Conservation (phyloP, 1,284 basidiomycete species). For the Butyriboletus appendiculatus region DNA sequence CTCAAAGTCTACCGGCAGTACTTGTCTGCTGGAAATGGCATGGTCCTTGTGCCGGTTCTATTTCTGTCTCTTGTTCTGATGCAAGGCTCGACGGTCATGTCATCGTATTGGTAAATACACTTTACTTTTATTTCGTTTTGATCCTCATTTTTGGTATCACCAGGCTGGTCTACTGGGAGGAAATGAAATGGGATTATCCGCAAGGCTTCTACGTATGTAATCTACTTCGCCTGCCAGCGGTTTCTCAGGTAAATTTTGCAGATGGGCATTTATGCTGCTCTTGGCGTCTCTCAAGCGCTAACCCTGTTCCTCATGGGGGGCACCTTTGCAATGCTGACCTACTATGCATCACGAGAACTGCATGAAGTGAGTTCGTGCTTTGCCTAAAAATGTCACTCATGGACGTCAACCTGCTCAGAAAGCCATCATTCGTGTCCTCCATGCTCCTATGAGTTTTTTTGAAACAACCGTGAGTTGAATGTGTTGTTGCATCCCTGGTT, state of each 20-base stretch:
- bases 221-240: neutral
- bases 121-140: neutral
- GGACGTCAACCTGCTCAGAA: slow-evolving; percentile 27
- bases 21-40: slow-evolving; percentile 58
- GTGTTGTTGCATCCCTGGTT: neutral
- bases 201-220: slow-evolving; percentile 60
- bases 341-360: slow-evolving; percentile 54
- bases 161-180: slow-evolving; percentile 75
- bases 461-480: slow-evolving; percentile 70
- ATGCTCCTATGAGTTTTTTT: slow-evolving; percentile 86
- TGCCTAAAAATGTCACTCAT: neutral
- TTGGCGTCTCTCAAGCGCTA: slow-evolving; percentile 53
- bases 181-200: slow-evolving; percentile 52
- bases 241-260: slow-evolving; percentile 27
- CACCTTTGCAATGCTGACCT: slow-evolving; percentile 58
- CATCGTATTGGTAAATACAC: slow-evolving; percentile 58
- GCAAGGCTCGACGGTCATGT: slow-evolving; percentile 63
- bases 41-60: slow-evolving; percentile 54
- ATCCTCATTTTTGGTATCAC: neutral
- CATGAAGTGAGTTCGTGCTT: slow-evolving; percentile 16
- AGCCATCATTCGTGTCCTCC: slow-evolving; percentile 65
- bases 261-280: slow-evolving; percentile 68
- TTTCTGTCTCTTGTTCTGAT: slow-evolving; percentile 51
- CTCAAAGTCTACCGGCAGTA: slow-evolving; percentile 56
- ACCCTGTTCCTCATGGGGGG: slow-evolving; percentile 56